phyloP scores from a whole-genome alignment of 139 green algal species.

The Dunaliella sp. region DNA sequence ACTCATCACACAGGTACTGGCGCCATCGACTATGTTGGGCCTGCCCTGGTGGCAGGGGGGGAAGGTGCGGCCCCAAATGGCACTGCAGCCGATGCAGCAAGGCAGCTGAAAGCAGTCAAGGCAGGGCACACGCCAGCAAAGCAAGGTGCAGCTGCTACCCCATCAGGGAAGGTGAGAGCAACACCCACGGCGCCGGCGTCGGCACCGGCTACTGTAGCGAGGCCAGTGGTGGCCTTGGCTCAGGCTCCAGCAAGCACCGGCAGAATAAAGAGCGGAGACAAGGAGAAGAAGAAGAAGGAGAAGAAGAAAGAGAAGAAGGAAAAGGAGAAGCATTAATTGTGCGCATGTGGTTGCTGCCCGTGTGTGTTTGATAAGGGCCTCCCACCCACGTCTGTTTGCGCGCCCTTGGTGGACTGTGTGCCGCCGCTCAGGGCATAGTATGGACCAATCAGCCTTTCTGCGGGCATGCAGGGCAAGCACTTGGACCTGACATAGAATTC shows the following conservation, averaged over 20 bases:
- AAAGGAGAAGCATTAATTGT: not conserved
- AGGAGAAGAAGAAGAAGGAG: not conserved
- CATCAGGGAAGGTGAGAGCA: no score
- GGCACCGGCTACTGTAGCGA: not conserved
- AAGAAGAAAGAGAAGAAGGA: constrained; percentile 1
- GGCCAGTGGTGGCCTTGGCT: not conserved
- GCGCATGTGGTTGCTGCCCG: no score
- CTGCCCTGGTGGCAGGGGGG: not conserved
- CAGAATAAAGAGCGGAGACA: not conserved
- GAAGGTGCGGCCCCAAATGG: not conserved
- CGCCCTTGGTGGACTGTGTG: no score
- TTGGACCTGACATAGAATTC: no score
- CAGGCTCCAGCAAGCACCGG: not conserved
- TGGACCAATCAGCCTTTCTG: no score
- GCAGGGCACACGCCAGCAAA: not conserved
- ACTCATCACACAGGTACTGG: not conserved
- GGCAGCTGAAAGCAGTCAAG: not conserved
- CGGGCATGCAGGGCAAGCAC: no score
- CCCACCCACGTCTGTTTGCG: no score
- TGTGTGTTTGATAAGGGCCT: no score
- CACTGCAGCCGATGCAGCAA: not conserved
- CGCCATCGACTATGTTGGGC: not conserved
- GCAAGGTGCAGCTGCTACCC: not conserved
- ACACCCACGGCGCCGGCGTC: no score
- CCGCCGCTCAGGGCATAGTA: no score